Evolutionary conservation across 495 filamentous ascomycete genomes (phyloP).

Genomic region (Tuber brumale): DNA sequence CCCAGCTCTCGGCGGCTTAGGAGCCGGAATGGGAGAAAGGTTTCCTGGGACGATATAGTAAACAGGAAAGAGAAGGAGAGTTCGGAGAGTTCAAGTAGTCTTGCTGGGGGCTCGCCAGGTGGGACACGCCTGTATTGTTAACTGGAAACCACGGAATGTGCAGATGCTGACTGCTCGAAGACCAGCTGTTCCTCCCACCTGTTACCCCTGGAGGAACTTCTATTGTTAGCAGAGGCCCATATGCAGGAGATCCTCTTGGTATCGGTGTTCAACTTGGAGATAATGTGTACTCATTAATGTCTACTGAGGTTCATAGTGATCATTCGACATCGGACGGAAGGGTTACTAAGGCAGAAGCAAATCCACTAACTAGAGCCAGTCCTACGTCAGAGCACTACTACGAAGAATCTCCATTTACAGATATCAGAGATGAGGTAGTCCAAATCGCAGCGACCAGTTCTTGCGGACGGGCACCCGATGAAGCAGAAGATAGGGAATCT

Average conservation of each 20-base stretch:
- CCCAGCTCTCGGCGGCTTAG: background rate
- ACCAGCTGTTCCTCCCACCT: background rate
- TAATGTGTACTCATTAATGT: background rate
- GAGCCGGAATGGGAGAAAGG: background rate
- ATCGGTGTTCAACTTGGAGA: background rate
- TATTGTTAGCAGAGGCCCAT: background rate
- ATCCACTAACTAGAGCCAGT: background rate
- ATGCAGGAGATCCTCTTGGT: background rate
- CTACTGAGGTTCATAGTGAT: background rate
- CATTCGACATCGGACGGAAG: background rate
- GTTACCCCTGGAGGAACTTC: background rate
- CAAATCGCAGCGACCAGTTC: background rate
- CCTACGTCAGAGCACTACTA: background rate
- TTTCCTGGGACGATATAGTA: background rate
- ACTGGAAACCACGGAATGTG: background rate
- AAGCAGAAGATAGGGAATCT: background rate
- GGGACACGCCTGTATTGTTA: background rate
- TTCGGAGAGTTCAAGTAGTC: background rate
- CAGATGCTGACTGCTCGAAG: background rate
- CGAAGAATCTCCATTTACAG: background rate
- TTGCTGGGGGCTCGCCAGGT: background rate
- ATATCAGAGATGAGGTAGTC: background rate
- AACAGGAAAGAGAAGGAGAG: background rate
- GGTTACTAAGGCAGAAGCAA: background rate
- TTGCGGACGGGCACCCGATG: background rate